Conservation (phyloP, 2,329 filamentous ascomycete species). For the Xylaria multiplex region DNA sequence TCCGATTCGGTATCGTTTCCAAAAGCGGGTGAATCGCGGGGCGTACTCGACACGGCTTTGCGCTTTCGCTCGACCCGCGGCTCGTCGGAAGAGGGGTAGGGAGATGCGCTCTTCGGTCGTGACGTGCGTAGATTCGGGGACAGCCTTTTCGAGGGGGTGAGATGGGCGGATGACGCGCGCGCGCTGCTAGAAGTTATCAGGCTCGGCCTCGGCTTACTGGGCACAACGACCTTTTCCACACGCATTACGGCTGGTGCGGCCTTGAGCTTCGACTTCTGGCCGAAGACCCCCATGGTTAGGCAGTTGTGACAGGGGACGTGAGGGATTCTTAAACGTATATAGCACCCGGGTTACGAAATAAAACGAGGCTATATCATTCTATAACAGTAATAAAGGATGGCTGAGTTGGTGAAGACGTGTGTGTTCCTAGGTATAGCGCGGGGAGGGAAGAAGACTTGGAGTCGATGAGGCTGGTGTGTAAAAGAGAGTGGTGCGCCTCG, state of each 20-base stretch:
- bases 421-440: slow-evolving; percentile 9
- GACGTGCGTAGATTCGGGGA: slow-evolving; percentile 55
- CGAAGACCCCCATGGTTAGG: slow-evolving; percentile 54
- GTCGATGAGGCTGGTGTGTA: slow-evolving; percentile 14
- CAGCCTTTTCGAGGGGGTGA: slow-evolving; percentile 50
- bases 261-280: slow-evolving; percentile 61
- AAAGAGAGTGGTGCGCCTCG: slow-evolving; percentile 33
- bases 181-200: slow-evolving; percentile 37
- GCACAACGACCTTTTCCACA: slow-evolving; percentile 63
- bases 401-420: slow-evolving; percentile 6
- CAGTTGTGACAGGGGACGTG: slow-evolving; percentile 1
- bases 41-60: slow-evolving; percentile 53
- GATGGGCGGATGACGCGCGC: slow-evolving; percentile 40
- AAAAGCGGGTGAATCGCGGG: slow-evolving; percentile 58
- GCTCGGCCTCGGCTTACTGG: slow-evolving; percentile 46
- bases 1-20: slow-evolving; percentile 62
- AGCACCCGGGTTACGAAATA: background rate
- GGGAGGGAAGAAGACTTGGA: slow-evolving; percentile 7
- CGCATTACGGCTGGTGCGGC: slow-evolving; percentile 61
- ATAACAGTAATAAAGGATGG: slow-evolving; percentile 3
- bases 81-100: slow-evolving; percentile 50
- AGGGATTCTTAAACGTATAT: slow-evolving; percentile 15
- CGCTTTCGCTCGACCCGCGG: slow-evolving; percentile 56
- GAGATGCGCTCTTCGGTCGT: slow-evolving; percentile 54
- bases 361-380: slow-evolving; percentile 21